Conservation (phyloP, 2,329 filamentous ascomycete genomes). For the Mycogone perniciosa region DNA sequence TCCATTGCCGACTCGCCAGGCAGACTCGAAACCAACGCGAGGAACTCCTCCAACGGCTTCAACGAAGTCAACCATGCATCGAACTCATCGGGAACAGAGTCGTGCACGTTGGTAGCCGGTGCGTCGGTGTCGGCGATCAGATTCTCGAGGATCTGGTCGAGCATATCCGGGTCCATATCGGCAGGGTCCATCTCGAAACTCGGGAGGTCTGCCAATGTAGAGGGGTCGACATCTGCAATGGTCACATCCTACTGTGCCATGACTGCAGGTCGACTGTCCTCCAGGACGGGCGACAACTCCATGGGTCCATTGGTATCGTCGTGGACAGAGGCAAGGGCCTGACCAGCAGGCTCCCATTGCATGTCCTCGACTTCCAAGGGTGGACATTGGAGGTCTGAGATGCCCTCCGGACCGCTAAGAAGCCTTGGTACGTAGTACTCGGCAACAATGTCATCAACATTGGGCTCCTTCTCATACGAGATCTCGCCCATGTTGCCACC, state of each 20-base stretch:
- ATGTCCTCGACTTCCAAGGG: constrained; percentile 9
- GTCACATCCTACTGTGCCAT: constrained; percentile 11
- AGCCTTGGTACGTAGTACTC: constrained; percentile 5
- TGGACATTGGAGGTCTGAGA: neutral
- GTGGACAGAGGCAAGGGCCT: neutral
- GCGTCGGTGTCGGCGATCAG: neutral
- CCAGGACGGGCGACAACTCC: constrained; percentile 5
- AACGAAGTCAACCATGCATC: neutral
- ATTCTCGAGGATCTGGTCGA: constrained; percentile 7
- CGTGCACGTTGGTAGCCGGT: neutral
- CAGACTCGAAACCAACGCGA: neutral
- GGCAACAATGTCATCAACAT: constrained; percentile 5
- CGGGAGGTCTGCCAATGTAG: constrained; percentile 2
- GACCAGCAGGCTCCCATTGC: constrained; percentile 3
- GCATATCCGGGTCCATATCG: constrained; percentile 6
- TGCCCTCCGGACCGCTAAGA: neutral
- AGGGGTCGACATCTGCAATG: constrained; percentile 1
- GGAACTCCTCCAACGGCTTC: neutral
- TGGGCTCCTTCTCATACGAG: constrained; percentile 6
- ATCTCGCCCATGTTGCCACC: constrained; percentile 3
- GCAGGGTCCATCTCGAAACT: neutral
- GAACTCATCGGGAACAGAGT: constrained; percentile 2
- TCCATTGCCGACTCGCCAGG: too few species aligned
- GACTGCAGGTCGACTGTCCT: constrained; percentile 1
- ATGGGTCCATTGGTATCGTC: constrained; percentile 6